Conservation (phyloP, 2,329 filamentous ascomycete genomes). For the Epicoccum nigrum region DNA sequence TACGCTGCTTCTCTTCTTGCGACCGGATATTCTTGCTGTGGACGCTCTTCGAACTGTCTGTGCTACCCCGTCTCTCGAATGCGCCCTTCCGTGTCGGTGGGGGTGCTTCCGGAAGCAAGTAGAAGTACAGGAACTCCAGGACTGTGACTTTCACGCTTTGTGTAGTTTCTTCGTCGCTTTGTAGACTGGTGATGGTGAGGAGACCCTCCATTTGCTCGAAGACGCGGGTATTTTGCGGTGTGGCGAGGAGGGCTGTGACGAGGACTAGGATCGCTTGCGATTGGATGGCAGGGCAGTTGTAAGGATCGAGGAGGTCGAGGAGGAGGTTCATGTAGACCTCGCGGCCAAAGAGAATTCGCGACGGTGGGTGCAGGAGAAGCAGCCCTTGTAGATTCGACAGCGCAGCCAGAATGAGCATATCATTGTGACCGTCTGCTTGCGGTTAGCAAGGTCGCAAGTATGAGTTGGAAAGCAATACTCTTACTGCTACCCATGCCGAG, state of each 20-base stretch:
- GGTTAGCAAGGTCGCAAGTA: constrained; percentile 13
- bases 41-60: constrained; percentile 35
- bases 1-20: constrained; percentile 80
- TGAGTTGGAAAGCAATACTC: constrained; percentile 21
- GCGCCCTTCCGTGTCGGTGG: constrained; percentile 48
- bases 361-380: constrained; percentile 87
- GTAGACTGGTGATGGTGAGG: constrained; percentile 87
- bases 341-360: constrained; percentile 82
- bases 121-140: constrained; percentile 98
- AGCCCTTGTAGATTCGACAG: constrained; percentile 89
- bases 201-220: constrained; percentile 94
- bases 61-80: constrained; percentile 43
- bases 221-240: constrained; percentile 84
- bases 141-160: constrained; percentile 92
- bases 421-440: constrained; percentile 73
- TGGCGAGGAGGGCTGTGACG: constrained; percentile 85
- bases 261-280: constrained; percentile 88
- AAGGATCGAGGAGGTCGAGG: constrained; percentile 90
- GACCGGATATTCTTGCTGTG: constrained; percentile 57
- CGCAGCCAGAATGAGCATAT: constrained; percentile 84
- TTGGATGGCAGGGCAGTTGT: constrained; percentile 88
- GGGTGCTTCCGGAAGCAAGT: constrained; percentile 89
- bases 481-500: constrained; percentile 74
- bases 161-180: constrained; percentile 84
- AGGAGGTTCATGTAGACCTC: constrained; percentile 97